Conservation (phyloP, 2,329 filamentous ascomycete genomes). For the Fusarium globosum region DNA sequence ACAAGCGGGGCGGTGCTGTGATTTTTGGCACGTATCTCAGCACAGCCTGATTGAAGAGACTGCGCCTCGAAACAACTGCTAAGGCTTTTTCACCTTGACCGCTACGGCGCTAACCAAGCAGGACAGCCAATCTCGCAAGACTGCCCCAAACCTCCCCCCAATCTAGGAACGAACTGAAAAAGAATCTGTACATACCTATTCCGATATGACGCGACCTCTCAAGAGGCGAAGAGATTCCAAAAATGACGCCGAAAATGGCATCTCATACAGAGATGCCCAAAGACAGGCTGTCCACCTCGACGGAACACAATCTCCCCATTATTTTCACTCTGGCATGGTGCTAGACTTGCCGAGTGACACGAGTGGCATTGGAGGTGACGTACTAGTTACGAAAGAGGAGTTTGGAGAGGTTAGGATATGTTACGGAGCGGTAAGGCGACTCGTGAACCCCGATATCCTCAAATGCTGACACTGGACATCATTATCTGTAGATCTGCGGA, state of each 20-base stretch:
- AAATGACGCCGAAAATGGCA: accelerated
- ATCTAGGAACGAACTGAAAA: no score
- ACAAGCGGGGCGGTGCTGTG: not conserved
- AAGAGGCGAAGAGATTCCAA: not conserved
- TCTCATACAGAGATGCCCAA: accelerated
- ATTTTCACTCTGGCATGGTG: not conserved
- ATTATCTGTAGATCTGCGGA: not conserved
- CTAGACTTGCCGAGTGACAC: not conserved
- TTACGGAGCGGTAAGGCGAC: not conserved
- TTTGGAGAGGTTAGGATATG: not conserved
- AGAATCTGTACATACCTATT: accelerated
- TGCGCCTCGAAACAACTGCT: no score
- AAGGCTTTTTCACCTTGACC: not conserved
- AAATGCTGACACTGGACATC: not conserved
- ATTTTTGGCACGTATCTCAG: accelerated
- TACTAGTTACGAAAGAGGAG: accelerated
- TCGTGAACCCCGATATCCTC: accelerated
- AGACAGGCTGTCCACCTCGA: accelerated
- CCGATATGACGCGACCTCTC: not conserved
- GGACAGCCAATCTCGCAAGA: accelerated
- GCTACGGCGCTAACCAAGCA: no score
- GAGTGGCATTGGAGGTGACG: accelerated
- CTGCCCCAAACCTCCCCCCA: accelerated
- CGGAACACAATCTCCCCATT: accelerated
- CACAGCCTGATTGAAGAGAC: not conserved